phyloP scores from a whole-genome alignment of 305 asterid species.

The Plantago coronopus region DNA sequence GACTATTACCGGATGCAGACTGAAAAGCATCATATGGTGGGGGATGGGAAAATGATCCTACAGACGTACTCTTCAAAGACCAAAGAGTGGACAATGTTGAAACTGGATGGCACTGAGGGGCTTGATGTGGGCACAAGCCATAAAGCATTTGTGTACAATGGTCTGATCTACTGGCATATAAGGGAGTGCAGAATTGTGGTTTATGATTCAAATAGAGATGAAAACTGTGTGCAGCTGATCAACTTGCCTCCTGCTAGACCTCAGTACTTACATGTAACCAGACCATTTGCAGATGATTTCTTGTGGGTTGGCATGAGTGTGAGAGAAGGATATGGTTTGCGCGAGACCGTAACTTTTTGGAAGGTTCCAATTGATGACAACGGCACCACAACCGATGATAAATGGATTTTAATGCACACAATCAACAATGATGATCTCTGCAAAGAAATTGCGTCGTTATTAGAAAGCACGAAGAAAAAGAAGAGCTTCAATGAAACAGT shows the following conservation, averaged over 20 bases:
- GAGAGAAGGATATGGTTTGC: no score
- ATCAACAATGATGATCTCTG: background rate
- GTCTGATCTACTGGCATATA: slow-evolving; percentile 4
- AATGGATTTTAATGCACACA: background rate
- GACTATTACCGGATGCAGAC: no score
- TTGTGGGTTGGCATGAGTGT: background rate
- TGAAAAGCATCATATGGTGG: background rate
- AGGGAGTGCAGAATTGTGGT: background rate
- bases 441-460: background rate
- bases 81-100: background rate
- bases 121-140: no score
- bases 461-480: background rate
- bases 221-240: slow-evolving; percentile 1
- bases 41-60: background rate
- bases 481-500: background rate
- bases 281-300: background rate
- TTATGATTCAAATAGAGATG: background rate
- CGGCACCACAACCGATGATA: background rate
- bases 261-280: no score
- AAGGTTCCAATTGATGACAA: background rate
- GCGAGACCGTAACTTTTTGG: background rate
- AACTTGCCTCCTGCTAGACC: background rate
- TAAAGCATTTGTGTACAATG: background rate
- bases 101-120: background rate
- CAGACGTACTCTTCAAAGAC: slow-evolving; percentile 1